Conservation (phyloP, 352 stramenopile genomes). For the Aphanomyces cochlioides region DNA sequence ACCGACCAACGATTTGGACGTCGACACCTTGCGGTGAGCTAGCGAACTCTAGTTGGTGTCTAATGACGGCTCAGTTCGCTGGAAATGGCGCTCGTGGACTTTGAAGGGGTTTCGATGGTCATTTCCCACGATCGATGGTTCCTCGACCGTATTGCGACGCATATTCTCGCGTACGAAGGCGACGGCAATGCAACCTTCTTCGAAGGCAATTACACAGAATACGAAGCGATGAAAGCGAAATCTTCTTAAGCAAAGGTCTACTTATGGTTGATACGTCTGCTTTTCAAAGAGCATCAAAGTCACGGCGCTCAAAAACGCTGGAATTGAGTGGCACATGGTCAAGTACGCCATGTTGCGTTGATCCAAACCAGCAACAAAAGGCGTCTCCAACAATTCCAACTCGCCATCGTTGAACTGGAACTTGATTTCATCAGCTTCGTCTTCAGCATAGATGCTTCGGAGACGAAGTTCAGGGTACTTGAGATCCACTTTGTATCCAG, state of each 20-base stretch:
- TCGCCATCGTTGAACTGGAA: slow-evolving; percentile 78
- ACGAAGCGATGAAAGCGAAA: slow-evolving; percentile 40
- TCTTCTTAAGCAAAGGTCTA: neutral
- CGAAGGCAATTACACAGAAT: slow-evolving; percentile 85
- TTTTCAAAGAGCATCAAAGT: slow-evolving; percentile 88
- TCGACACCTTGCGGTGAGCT: slow-evolving; percentile 61
- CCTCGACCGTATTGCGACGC: slow-evolving; percentile 90
- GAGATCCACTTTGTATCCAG: slow-evolving; percentile 84
- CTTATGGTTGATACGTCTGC: slow-evolving; percentile 74
- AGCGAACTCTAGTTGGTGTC: neutral
- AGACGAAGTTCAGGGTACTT: slow-evolving; percentile 77
- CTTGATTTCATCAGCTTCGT: slow-evolving; percentile 79
- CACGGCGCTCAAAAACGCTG: slow-evolving; percentile 84
- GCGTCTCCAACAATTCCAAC: slow-evolving; percentile 79
- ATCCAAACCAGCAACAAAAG: slow-evolving; percentile 65
- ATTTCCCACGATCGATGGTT: slow-evolving; percentile 97
- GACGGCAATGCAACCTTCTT: slow-evolving; percentile 73
- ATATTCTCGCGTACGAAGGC: slow-evolving; percentile 83
- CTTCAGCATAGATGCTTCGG: slow-evolving; percentile 77
- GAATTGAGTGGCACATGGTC: slow-evolving; percentile 81
- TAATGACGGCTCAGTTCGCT: slow-evolving; percentile 48
- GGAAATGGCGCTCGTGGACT: slow-evolving; percentile 79
- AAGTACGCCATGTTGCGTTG: slow-evolving; percentile 63
- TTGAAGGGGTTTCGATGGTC: slow-evolving; percentile 90
- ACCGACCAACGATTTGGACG: slow-evolving; percentile 83